These are phyloP conservation scores for Phyllostachys edulis DNA, from an alignment of 176 grass and related monocot species.

Conservation along the genomic window DNA sequence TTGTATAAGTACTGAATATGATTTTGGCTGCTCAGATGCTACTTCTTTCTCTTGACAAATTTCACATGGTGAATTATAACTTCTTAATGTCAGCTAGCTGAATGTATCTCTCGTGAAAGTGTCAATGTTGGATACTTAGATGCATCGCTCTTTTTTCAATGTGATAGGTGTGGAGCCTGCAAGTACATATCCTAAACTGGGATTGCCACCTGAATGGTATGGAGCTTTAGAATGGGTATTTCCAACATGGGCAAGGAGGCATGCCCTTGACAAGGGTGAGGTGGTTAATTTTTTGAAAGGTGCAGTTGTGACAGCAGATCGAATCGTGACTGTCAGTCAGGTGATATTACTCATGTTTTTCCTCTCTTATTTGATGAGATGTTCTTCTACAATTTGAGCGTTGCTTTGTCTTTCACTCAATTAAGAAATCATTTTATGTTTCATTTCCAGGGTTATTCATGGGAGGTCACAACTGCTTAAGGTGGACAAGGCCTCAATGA, in stretches of 20 bases:
- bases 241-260: conserved; percentile 83
- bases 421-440: conserved; percentile 23
- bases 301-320: conserved; percentile 89
- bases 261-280: conserved; percentile 92
- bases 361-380: neutral
- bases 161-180: conserved; percentile 80
- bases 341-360: conserved; percentile 31
- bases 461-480: conserved; percentile 94
- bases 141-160: neutral
- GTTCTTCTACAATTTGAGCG: neutral
- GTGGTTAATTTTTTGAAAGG: conserved; percentile 94
- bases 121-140: neutral
- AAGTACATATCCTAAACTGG: conserved; percentile 80
- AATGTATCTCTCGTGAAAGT: neutral
- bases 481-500: conserved; percentile 92
- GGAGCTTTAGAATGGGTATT: conserved; percentile 97
- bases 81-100: conserved; percentile 3
- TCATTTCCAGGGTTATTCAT: conserved; percentile 80
- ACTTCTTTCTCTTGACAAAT: neutral
- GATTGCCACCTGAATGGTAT: conserved; percentile 85
- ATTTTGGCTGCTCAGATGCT: neutral
- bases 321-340: conserved; percentile 94
- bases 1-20: neutral
- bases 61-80: conserved; percentile 8
- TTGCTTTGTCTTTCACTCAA: neutral